These are phyloP conservation scores for Niebla homalea DNA, from an alignment of 495 filamentous ascomycete genomes.

Conservation along the genomic window DNA sequence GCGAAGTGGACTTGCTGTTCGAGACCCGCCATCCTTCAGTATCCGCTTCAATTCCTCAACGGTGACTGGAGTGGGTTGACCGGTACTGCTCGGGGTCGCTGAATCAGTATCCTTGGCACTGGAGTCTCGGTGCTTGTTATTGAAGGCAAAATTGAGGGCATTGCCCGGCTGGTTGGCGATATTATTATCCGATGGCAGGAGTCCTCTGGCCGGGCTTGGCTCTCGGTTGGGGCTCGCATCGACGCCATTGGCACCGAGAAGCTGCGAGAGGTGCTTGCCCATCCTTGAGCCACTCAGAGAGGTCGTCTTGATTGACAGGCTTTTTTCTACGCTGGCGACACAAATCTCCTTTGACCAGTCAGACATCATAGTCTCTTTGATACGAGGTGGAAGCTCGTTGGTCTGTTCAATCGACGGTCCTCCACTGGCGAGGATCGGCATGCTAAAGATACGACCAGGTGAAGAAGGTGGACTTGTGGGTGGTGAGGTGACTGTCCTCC, in stretches of 20 bases:
- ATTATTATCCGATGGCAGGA: conserved; percentile 13
- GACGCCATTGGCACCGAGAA: conserved; percentile 43
- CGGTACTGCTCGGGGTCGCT: conserved; percentile 41
- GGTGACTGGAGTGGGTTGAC: conserved; percentile 54
- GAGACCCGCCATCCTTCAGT: conserved; percentile 37
- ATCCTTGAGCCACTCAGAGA: conserved; percentile 61
- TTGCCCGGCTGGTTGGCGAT: conserved; percentile 7
- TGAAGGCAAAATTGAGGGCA: conserved; percentile 12
- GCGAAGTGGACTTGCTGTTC: conserved; percentile 20
- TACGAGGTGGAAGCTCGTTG: conserved; percentile 31
- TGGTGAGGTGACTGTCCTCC: conserved; percentile 40
- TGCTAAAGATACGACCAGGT: conserved; percentile 49
- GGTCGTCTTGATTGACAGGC: conserved; percentile 43
- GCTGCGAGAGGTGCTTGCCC: conserved; percentile 41
- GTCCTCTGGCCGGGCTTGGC: conserved; percentile 13
- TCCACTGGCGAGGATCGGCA: conserved; percentile 36
- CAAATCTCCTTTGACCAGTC: conserved; percentile 67
- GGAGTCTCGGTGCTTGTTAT: conserved; percentile 23
- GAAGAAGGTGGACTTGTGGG: conserved; percentile 57
- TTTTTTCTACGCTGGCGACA: conserved; percentile 50
- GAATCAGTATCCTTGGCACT: conserved; percentile 34
- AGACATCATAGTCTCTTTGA: conserved; percentile 59
- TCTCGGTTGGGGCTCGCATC: conserved; percentile 19
- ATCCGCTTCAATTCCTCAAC: conserved; percentile 79
- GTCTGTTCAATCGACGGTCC: not conserved